Evolutionary conservation across 768 basidiomycete species (phyloP), one percentile per base, ranked within the genome.

Genomic region (Ramaria sp.): DNA sequence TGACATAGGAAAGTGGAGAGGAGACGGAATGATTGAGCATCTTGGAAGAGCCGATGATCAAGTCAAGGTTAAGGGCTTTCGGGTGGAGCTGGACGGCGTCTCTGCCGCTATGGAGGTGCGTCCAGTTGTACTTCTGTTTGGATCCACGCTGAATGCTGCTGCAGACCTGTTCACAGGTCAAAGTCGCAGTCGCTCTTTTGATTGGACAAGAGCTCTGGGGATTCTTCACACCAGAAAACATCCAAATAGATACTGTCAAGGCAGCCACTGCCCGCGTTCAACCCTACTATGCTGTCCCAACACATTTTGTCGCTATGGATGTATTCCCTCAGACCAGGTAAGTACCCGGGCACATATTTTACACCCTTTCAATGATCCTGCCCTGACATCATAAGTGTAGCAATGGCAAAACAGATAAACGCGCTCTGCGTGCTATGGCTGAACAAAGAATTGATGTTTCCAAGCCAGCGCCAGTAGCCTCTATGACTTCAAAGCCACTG

Each of bases 1-100:
- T 1, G 81, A 81, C 61, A 69, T 83, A 13, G 78, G 78, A 22
- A 69, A 74, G 44, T 81, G 78, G 78, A 65, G 69, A 41, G 59
- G 66, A 5, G 75, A 78, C 56, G 81, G 81, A 1, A 71, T 71
- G 20, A 64, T 83, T 20, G 78, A 81, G 53, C 77, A 77, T 58
- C 70, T 81, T 20, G 81, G 81, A 12, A 69, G 81, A 32, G 72
- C 77, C 32, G 81, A 83, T 59, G 78, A 82, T 57, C 80, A 82
- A 62, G 78, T 82, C 47, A 82, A 82, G 63, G 70, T 82, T 61
- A 79, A 80, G 71, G 81, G 79, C 3, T 82, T 82, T 67, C 75
- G 81, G 27, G 77, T 82, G 12, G 81, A 82, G 61, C 69, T 82
- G 8, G 81, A 80, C 56, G 81, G 81, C 3, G 79, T 82, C 5